phyloP scores from a whole-genome alignment of 106 monocot genomes.

The Ottelia alismoides region DNA sequence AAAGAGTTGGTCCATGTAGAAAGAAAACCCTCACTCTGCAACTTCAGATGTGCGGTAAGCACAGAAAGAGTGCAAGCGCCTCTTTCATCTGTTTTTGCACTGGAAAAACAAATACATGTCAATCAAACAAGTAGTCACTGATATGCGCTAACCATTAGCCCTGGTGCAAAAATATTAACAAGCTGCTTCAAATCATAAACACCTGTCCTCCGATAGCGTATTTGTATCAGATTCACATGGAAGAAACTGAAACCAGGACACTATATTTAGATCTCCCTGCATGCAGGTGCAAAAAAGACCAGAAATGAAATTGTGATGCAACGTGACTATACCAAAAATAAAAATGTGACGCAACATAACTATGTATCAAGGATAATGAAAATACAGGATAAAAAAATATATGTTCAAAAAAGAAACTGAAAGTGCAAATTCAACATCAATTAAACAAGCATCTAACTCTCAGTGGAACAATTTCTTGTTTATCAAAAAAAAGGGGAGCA shows the following conservation, averaged over 20 bases:
- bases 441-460: no score
- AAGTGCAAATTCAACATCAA: no score
- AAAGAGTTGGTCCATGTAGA: slow-evolving; percentile 96
- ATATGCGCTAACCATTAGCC: no score
- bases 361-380: no score
- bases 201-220: slow-evolving; percentile 59
- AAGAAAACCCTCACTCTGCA: slow-evolving; percentile 85
- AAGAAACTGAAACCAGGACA: slow-evolving; percentile 97
- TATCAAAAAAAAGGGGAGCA: no score
- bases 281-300: no score
- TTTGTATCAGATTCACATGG: slow-evolving; percentile 58
- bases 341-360: no score
- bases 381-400: no score
- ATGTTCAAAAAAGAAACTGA: no score
- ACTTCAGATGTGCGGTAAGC: slow-evolving; percentile 63
- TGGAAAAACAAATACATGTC: slow-evolving; percentile 10
- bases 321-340: no score
- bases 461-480: no score
- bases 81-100: slow-evolving; percentile 64
- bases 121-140: slow-evolving; percentile 2
- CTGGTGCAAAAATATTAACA: background rate
- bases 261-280: slow-evolving; percentile 73
- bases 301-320: no score
- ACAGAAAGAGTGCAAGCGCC: slow-evolving; percentile 46
- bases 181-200: background rate